Percentiles rank a stretch among this genome's conserved stretches.
phyloP scores from a whole-genome alignment of 2,329 filamentous ascomycete genomes.

The Colletotrichum aenigma region DNA sequence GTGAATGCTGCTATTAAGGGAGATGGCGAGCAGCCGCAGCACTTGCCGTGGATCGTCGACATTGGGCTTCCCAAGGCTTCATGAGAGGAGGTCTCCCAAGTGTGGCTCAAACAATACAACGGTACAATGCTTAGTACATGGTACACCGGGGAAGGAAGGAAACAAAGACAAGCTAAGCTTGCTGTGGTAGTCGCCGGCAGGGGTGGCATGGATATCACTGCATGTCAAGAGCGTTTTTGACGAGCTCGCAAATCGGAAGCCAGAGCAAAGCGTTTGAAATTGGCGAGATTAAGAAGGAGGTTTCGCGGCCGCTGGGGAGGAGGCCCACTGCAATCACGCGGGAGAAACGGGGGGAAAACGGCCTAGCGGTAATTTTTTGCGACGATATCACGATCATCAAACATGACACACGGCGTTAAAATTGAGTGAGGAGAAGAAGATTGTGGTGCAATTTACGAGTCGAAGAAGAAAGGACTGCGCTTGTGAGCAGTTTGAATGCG shows the following conservation, averaged over 20 bases:
- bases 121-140: background rate
- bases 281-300: background rate
- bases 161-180: background rate
- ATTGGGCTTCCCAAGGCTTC: background rate
- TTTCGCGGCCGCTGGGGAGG: background rate
- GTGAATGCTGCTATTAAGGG: conserved; percentile 58
- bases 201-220: background rate
- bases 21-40: conserved; percentile 45
- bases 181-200: background rate
- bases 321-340: background rate
- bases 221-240: background rate
- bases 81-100: background rate
- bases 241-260: background rate
- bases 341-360: background rate
- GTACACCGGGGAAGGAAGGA: background rate
- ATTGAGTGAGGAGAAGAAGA: background rate
- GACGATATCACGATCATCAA: background rate
- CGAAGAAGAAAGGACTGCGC: background rate
- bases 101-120: background rate
- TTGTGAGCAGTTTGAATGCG: background rate
- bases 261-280: background rate
- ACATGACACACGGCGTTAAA: background rate
- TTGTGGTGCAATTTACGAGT: no score
- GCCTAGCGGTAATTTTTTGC: background rate
- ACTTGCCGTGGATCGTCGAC: background rate